phyloP scores from a whole-genome alignment of 1,284 basidiomycete genomes.

The Leccinum ponderosum region DNA sequence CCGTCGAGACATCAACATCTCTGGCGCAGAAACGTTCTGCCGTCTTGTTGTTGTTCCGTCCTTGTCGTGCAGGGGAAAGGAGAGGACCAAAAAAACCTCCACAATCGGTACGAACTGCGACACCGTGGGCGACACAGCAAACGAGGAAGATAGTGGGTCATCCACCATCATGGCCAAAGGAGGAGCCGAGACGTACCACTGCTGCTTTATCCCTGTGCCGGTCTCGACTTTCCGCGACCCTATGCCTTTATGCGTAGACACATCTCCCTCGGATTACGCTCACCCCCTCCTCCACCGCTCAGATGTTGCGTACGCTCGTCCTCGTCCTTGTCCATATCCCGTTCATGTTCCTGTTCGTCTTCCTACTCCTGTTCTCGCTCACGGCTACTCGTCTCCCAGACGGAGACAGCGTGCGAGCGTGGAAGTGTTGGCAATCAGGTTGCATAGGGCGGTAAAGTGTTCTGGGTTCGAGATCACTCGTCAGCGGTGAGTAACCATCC shows the following conservation, averaged over 20 bases:
- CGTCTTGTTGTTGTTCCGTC: neutral
- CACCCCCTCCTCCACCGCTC: no score
- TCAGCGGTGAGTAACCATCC: neutral
- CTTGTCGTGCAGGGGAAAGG: conserved; percentile 4
- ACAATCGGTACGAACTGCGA: conserved; percentile 26
- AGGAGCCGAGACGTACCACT: conserved; percentile 43
- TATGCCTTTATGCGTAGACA: conserved; percentile 31
- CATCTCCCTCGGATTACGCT: conserved; percentile 35
- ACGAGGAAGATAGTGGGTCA: conserved; percentile 11
- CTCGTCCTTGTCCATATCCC: no score
- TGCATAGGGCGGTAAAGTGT: conserved; percentile 19
- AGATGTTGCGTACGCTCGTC: no score
- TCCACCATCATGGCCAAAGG: conserved; percentile 17
- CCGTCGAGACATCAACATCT: neutral
- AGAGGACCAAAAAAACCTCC: conserved; percentile 20
- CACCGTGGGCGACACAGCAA: conserved; percentile 19
- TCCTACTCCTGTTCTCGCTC: no score
- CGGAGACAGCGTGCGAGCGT: neutral
- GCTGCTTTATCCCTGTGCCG: conserved; percentile 26
- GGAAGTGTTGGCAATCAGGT: conserved; percentile 14
- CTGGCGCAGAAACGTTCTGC: conserved; percentile 3
- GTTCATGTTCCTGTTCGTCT: no score
- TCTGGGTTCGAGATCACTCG: neutral
- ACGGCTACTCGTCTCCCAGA: no score
- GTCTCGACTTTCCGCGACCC: conserved; percentile 25